These are phyloP conservation scores for Sporobolomyces pararoseus DNA, from an alignment of 768 basidiomycete genomes.

Conservation along the genomic window DNA sequence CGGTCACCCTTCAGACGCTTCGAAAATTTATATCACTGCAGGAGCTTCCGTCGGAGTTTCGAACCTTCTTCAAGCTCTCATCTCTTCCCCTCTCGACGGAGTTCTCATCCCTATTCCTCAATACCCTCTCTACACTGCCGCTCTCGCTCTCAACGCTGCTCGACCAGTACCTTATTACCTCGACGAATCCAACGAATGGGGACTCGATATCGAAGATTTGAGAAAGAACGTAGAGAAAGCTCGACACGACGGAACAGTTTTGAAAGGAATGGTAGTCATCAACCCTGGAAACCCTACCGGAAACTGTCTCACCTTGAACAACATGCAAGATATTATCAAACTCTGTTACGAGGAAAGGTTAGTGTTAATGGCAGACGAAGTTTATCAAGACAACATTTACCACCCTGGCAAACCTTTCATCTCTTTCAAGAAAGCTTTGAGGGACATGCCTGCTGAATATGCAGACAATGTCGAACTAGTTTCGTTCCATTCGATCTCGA, in stretches of 20 bases:
- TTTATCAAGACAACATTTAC: constrained; percentile 95
- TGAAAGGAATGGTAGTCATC: constrained; percentile 90
- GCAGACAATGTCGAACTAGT: constrained; percentile 64
- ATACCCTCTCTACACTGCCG: constrained; percentile 94
- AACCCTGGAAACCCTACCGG: constrained; percentile 99
- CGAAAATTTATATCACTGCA: constrained; percentile 86
- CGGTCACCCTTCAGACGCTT: constrained; percentile 74
- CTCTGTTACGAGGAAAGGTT: constrained; percentile 80
- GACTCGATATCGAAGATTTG: constrained; percentile 68
- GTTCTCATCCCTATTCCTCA: constrained; percentile 96
- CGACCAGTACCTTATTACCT: constrained; percentile 81
- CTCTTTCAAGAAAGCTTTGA: constrained; percentile 86
- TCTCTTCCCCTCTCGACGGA: constrained; percentile 64
- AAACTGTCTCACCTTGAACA: constrained; percentile 65
- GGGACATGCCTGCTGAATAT: constrained; percentile 60
- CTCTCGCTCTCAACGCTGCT: constrained; percentile 80
- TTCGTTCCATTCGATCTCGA: constrained; percentile 96
- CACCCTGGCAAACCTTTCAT: constrained; percentile 66
- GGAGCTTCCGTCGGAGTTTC: constrained; percentile 95
- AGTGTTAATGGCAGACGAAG: constrained; percentile 92
- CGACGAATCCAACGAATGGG: constrained; percentile 76
- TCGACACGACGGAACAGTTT: constrained; percentile 58
- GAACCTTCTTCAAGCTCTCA: constrained; percentile 73
- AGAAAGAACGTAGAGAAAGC: constrained; percentile 65
- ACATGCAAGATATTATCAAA: constrained; percentile 70